Evolutionary conservation across 768 basidiomycete genomes (phyloP).

Genomic region (Lyophyllum shimeji): DNA sequence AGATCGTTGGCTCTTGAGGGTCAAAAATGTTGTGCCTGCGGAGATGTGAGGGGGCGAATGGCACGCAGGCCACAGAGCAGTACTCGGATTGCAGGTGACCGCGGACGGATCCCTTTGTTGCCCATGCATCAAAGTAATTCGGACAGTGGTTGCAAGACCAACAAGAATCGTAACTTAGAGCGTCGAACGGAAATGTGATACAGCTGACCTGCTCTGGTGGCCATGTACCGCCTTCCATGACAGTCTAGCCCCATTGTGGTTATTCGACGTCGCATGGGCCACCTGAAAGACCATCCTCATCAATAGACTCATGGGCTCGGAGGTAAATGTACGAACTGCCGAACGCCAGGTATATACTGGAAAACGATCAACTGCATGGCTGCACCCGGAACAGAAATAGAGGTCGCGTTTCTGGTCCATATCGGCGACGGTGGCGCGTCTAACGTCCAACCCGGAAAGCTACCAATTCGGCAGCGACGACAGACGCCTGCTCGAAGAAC

Average conservation of each 20-base stretch:
- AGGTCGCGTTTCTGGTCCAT: conserved; percentile 4
- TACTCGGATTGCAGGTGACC: background rate
- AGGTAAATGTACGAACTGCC: conserved; percentile 8
- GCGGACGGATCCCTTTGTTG: background rate
- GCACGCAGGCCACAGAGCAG: background rate
- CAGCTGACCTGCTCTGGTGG: background rate
- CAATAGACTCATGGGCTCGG: background rate
- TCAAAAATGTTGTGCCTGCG: background rate
- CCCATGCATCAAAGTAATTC: background rate
- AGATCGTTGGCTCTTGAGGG: background rate
- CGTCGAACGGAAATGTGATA: background rate
- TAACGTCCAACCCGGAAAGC: conserved; percentile 6
- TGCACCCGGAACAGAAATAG: conserved; percentile 12
- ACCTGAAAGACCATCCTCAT: background rate
- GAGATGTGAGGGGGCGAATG: background rate
- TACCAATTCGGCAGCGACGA: conserved; percentile 4
- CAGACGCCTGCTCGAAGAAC: background rate
- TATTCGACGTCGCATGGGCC: background rate
- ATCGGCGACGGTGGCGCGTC: conserved; percentile 2
- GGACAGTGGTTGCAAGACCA: background rate
- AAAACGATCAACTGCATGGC: background rate
- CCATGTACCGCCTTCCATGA: background rate
- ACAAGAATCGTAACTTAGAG: background rate
- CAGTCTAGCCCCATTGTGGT: background rate
- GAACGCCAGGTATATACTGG: conserved; percentile 12